Evolutionary conservation across 192 early-diverging fungal species (phyloP), one percentile per base, ranked within the genome.

Genomic region (Podila clonocystis): DNA sequence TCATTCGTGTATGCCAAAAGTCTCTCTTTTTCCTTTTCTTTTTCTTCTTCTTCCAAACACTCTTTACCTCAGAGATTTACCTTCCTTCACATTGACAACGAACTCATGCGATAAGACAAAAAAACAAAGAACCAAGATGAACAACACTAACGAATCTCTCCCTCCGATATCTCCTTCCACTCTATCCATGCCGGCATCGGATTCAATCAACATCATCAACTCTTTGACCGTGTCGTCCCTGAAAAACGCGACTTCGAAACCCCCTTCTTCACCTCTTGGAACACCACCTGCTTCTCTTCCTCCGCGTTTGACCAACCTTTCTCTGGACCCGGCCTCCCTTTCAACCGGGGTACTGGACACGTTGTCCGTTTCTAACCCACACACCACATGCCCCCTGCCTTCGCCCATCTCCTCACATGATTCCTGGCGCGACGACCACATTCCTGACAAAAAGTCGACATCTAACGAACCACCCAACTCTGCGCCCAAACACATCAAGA

Each of bases 171-270:
- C 52, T 55, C 52, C 52, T 24, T 45, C 41, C 34, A 36, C 34
- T 15, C 15, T 15, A 2, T 68, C 67, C 24, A 60, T 68, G 34
- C 57, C 36, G 33, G 29, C 67, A 26, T 22, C 68, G 30, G 41
- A 36, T 58, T 2, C 38, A 2, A 60, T 57, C 20, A 28, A 17
- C 29, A 13, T 58, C 41, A 33, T 22, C n/a, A n/a, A n/a, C 50
- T 17, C 19, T 33, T 50, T 30, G 48, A 9, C 59, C 28, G 59
- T 60, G 28, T 2, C 30, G 13, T 60, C 59, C 28, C 59, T 60
- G 26, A 60, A 19, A 24, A 60, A 60, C 28, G 30, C 59, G 26
- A 30, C 59, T 17, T 29, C 30, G 11, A 60, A 60, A 19, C 30
- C 59, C 5, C 30, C 59, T 19, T 60, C 59, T 13, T 60, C 15